Conservation (phyloP, 345 rosid genomes). For the Sisymbrium irio region DNA sequence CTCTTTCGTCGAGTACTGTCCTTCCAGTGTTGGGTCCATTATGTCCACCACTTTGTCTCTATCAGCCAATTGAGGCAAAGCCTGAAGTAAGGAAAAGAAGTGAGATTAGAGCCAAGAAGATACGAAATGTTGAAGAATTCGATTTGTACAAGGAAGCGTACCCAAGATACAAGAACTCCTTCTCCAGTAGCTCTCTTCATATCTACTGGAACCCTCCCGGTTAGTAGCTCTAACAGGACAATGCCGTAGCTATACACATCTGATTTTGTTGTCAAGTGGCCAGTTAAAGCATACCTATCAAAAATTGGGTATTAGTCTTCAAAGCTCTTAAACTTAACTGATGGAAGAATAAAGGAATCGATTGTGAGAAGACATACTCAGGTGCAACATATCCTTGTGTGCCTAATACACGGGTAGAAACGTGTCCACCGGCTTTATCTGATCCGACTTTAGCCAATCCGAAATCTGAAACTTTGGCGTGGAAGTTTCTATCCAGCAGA, state of each 20-base stretch:
- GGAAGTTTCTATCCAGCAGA: constrained; percentile 59
- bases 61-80: constrained; percentile 70
- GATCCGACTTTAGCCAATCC: constrained; percentile 77
- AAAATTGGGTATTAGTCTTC: neutral
- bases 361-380: constrained; percentile 42
- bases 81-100: constrained; percentile 38
- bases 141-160: constrained; percentile 18
- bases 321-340: neutral
- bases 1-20: constrained; percentile 80
- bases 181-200: constrained; percentile 78
- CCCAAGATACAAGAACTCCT: constrained; percentile 89
- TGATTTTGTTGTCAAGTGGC: constrained; percentile 91
- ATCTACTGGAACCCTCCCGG: constrained; percentile 88
- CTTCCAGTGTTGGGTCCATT: constrained; percentile 81
- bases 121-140: neutral
- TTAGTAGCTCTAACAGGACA: constrained; percentile 84
- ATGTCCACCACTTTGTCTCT: constrained; percentile 79
- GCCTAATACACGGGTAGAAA: constrained; percentile 70
- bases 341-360: neutral
- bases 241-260: constrained; percentile 94
- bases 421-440: constrained; percentile 73
- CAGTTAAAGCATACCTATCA: constrained; percentile 83
- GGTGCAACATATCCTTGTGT: constrained; percentile 85
- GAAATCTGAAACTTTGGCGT: constrained; percentile 77
- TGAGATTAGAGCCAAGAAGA: neutral